Evolutionary conservation across 345 rosid species (phyloP), one percentile per base, ranked within the genome.

Genomic region (Gossypium mustelinum): DNA sequence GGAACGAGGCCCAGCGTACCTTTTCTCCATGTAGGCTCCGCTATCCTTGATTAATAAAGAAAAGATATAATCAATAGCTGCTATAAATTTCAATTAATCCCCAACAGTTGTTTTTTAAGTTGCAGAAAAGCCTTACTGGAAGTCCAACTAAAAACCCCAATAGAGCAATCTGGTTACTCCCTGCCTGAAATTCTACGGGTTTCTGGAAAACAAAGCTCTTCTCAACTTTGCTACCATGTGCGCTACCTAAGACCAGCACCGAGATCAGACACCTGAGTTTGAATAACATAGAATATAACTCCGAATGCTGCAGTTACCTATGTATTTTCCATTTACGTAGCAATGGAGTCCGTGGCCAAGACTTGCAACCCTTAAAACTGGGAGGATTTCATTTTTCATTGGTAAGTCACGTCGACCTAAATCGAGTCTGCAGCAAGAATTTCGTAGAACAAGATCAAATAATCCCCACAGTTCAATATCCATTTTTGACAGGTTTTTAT

Each of bases 1-100:
- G 2, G 83, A 79, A 12, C 90, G 92, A 72, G 97, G 97, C n/a
- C 97, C 97, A 0, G 95, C 93, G 24, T 14, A 89, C 25, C 92
- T 84, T 22, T 80, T 87, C 83, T 94, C 97, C 94, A 92, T 80
- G 76, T 94, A 90, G 68, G 94, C 88, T 83, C 97, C 97, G 55
- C 95, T 90, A 58, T 92, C 98, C 98, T 95, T 80, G 58, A 76
- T 12, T 41, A 12, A 27, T 7, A 0, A 72, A 79, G 12, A 55
- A 72, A 22, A 68, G 55, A 5, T 25, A 71, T 56, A 18, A 55
- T 71, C 25, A 75, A 34, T 59, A 39, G 43, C 50, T 47, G 56
- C 55, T 45, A 0, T 13, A 41, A 71, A 39, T 55, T 55, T 52
- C 47, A 41, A 41, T 58, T 4, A 1, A 11, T 22, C 63, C 34